Evolutionary conservation across 2,329 filamentous ascomycete species (phyloP).

Genomic region (Aspergillus terreus): DNA sequence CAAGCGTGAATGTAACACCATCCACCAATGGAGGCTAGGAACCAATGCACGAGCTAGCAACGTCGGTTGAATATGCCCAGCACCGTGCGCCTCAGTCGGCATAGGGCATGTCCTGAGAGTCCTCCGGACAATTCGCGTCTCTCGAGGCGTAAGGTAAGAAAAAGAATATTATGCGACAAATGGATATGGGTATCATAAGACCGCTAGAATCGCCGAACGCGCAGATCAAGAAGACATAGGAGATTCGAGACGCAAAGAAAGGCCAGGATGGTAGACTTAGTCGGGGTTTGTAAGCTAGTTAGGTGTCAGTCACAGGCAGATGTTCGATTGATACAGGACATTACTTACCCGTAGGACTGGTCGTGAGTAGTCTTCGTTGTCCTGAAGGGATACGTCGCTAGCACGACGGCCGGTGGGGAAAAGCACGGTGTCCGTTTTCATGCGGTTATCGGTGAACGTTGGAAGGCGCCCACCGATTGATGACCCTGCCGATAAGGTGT

Average conservation of each 20-base stretch:
- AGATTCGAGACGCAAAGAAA: slow-evolving; percentile 13
- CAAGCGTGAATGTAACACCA: not conserved
- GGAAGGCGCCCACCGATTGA: slow-evolving; percentile 22
- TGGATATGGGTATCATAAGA: slow-evolving; percentile 43
- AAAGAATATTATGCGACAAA: slow-evolving; percentile 28
- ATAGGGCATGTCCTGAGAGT: not conserved
- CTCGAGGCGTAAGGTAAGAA: slow-evolving; percentile 10
- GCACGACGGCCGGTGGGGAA: slow-evolving; percentile 39
- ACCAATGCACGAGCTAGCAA: too few relatives aligned
- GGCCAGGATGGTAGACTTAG: slow-evolving; percentile 17
- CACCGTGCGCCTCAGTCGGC: too few relatives aligned
- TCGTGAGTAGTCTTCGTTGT: slow-evolving; percentile 47
- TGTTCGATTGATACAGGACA: not conserved
- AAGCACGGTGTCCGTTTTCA: slow-evolving; percentile 41
- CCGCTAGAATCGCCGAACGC: slow-evolving; percentile 29
- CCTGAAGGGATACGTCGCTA: slow-evolving; percentile 45
- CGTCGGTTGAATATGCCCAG: too few relatives aligned
- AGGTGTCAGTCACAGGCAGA: slow-evolving; percentile 14
- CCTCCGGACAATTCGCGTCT: not conserved
- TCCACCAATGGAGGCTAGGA: too few relatives aligned
- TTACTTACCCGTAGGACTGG: slow-evolving; percentile 41
- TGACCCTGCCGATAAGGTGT: slow-evolving; percentile 21
- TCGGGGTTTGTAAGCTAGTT: slow-evolving; percentile 34
- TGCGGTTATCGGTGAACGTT: slow-evolving; percentile 42
- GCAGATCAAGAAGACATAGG: slow-evolving; percentile 24